Base-by-base conservation (phyloP, 2,329 filamentous ascomycete genomes). In the Sporothrix phasma region DNA sequence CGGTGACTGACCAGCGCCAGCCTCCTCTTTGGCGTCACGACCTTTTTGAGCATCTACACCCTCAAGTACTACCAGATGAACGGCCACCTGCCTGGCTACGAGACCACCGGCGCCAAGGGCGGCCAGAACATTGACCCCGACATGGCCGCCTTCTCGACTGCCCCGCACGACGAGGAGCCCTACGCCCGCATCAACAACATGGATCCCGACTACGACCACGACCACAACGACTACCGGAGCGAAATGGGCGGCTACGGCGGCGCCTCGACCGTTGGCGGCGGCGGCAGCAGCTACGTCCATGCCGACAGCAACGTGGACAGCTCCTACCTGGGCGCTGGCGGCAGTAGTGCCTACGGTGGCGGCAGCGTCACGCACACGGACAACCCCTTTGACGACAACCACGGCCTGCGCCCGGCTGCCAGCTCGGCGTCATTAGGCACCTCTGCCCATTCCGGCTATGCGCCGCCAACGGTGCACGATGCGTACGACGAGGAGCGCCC, bases 71-170 rank as follows among this genome's bases (percentile, higher is more conserved):
- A 82, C 76, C 81, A 82, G 69, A 81, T 82, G 71, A 81, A 87
- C 74, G 82, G 83, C 69, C 80, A 75, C 64, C 79, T 87, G 17
- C 85, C 85, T 1, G 85, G 85, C 64, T 86, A 86, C 72, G 83
- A 84, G 70, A 77, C 77, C 62, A 74, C 77, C 60, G 72, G 72
- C 66, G 71, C 71, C 66, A 22, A 29, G 53, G 51, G 47, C 68
- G 69, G 66, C 65, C 74, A 78, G 69, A 82, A 83, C 75, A 87
- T 87, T 69, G 85, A 88, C 72, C 85, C 85, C 0, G 85, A 88
- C 73, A 87, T 87, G 77, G 84, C 85, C 31, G 85, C 85, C 66
- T 88, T 88, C 75, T 86, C 84, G 64, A 86, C 85, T 74, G 83
- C 83, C 15, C 83, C 84, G n/a, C 82, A 85, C 70, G 84, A 85